phyloP scores from a whole-genome alignment of 2,329 filamentous ascomycete species.

The Xylariales sp. region DNA sequence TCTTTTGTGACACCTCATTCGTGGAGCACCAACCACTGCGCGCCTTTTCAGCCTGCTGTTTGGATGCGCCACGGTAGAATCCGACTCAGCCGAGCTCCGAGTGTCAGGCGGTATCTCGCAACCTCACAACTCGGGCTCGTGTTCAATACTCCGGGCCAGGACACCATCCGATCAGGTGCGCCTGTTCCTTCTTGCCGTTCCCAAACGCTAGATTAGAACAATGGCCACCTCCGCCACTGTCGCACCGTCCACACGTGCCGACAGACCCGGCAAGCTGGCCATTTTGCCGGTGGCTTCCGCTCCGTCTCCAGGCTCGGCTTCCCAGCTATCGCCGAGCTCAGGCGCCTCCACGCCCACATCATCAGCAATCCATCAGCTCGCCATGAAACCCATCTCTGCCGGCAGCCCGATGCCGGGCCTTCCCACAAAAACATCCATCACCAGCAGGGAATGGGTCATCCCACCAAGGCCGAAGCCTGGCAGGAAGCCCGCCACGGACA shows the following conservation, averaged over 20 bases:
- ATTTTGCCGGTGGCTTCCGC: slow-evolving; percentile 22
- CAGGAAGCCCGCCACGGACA: slow-evolving; percentile 89
- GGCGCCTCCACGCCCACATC: slow-evolving; percentile 19
- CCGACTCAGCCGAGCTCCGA: background rate
- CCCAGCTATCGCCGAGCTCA: slow-evolving; percentile 18
- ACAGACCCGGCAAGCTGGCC: slow-evolving; percentile 19
- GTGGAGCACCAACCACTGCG: no score
- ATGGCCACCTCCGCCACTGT: slow-evolving; percentile 19
- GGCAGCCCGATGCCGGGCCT: slow-evolving; percentile 44
- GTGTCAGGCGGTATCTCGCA: no score
- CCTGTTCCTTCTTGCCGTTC: no score
- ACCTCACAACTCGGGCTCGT: no score
- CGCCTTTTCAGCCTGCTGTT: no score
- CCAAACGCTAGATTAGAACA: background rate
- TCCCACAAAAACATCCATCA: slow-evolving; percentile 56
- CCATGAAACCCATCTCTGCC: slow-evolving; percentile 30
- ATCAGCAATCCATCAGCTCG: slow-evolving; percentile 16
- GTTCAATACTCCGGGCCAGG: background rate
- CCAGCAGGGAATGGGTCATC: slow-evolving; percentile 81
- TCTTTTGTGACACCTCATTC: no score
- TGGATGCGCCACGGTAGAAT: background rate
- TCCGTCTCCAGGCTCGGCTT: slow-evolving; percentile 21
- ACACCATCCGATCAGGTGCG: no score
- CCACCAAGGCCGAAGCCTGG: slow-evolving; percentile 84
- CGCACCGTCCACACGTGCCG: slow-evolving; percentile 11